phyloP scores from a whole-genome alignment of 2,329 filamentous ascomycete species.

The Epichloe elymi region DNA sequence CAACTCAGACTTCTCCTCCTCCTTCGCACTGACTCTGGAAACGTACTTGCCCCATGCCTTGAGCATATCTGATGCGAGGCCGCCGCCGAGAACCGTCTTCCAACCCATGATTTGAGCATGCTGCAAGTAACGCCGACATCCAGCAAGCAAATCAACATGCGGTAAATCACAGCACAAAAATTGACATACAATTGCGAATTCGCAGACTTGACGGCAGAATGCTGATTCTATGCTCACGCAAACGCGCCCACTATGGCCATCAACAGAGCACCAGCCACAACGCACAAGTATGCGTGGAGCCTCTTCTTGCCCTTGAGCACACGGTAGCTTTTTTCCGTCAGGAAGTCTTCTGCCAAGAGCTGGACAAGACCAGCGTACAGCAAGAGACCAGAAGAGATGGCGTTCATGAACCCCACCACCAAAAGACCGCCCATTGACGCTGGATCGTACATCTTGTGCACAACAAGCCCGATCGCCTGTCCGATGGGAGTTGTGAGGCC shows the following conservation, averaged over 20 bases:
- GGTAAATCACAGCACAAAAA: too few species aligned
- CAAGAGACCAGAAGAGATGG: conserved; percentile 66
- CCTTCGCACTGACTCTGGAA: conserved; percentile 21
- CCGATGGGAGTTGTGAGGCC: conserved; percentile 69
- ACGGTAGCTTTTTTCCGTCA: conserved; percentile 60
- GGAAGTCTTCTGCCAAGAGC: conserved; percentile 71
- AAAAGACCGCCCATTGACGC: conserved; percentile 55
- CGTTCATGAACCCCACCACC: conserved; percentile 80
- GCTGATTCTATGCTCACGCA: conserved; percentile 31
- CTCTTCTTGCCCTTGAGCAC: conserved; percentile 48
- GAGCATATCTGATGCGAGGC: conserved; percentile 35
- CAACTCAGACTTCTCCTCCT: conserved; percentile 4
- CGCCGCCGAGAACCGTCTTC: conserved; percentile 24
- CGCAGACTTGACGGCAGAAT: background rate
- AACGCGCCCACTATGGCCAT: conserved; percentile 65
- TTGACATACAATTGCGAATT: too few species aligned
- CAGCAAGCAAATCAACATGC: too few species aligned
- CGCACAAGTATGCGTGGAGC: conserved; percentile 48
- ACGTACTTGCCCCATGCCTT: conserved; percentile 50
- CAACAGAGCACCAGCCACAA: conserved; percentile 48
- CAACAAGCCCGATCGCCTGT: conserved; percentile 65
- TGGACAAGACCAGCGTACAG: conserved; percentile 77
- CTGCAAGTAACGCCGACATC: too few species aligned
- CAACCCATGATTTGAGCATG: too few species aligned
- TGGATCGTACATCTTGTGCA: conserved; percentile 72